Conservation (phyloP, 495 filamentous ascomycete genomes). For the Podospora australis region DNA sequence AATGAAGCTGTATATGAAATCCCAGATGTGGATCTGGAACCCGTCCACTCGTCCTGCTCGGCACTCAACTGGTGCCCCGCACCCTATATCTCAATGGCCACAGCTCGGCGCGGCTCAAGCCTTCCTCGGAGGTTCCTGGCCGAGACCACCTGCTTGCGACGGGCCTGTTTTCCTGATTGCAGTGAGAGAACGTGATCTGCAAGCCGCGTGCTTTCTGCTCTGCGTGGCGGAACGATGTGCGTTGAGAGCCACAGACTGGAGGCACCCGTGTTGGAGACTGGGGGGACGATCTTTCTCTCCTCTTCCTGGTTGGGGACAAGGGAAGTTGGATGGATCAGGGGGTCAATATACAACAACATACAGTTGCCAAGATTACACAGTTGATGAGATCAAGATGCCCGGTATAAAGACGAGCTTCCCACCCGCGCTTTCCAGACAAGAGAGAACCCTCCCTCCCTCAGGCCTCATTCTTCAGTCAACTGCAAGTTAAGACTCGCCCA, state of each 20-base stretch:
- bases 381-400: too few species aligned
- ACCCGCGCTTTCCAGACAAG: slow-evolving; percentile 6
- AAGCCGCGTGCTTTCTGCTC: too few species aligned
- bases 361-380: too few species aligned
- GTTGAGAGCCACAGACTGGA: too few species aligned
- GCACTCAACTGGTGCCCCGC: slow-evolving; percentile 35
- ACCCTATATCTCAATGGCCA: slow-evolving; percentile 29
- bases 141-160: slow-evolving; percentile 33
- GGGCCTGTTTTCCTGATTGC: slow-evolving; percentile 48
- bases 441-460: slow-evolving; percentile 4
- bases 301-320: slow-evolving; percentile 4
- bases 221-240: slow-evolving; percentile 2
- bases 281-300: too few species aligned
- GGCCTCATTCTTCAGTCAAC: slow-evolving; percentile 15
- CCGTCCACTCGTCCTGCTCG: slow-evolving; percentile 26
- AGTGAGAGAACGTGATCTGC: slow-evolving; percentile 2
- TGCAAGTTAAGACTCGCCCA: slow-evolving; percentile 21
- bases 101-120: slow-evolving; percentile 27
- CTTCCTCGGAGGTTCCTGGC: slow-evolving; percentile 38
- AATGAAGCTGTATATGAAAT: slow-evolving; percentile 33
- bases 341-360: too few species aligned
- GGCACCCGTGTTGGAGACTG: too few species aligned
- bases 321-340: slow-evolving; percentile 4
- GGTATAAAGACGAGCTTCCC: slow-evolving; percentile 33
- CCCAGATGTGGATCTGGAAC: slow-evolving; percentile 25